Conservation (phyloP, 2,329 filamentous ascomycete genomes). For the Scedosporium minutisporum region DNA sequence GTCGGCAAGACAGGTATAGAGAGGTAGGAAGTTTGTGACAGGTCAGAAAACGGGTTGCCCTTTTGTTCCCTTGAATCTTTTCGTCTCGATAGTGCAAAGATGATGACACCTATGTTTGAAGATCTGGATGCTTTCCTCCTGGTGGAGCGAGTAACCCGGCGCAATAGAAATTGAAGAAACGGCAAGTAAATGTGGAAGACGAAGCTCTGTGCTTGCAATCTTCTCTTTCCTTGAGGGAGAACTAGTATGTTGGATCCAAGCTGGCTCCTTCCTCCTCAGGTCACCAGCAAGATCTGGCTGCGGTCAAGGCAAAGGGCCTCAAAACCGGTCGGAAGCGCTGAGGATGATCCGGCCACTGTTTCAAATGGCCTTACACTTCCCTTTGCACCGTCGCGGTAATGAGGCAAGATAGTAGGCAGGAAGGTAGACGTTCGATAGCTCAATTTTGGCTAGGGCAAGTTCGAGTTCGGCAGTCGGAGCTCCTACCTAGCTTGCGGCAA, state of each 20-base stretch:
- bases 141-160: neutral
- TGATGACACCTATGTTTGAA: neutral
- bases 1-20: neutral
- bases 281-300: neutral
- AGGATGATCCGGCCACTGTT: too few relatives aligned
- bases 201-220: conserved; percentile 54
- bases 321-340: neutral
- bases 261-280: neutral
- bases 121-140: neutral
- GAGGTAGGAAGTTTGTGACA: neutral
- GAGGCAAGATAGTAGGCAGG: too few relatives aligned
- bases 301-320: neutral
- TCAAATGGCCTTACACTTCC: too few relatives aligned
- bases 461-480: neutral
- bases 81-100: neutral
- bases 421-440: neutral
- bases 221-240: neutral
- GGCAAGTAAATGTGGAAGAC: conserved; percentile 22
- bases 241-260: neutral
- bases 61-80: neutral
- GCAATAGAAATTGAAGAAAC: neutral
- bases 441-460: neutral
- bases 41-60: neutral
- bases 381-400: too few relatives aligned
- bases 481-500: neutral